Base-by-base conservation (phyloP, 1,284 basidiomycete genomes). In the Trichosporon sp. region DNA sequence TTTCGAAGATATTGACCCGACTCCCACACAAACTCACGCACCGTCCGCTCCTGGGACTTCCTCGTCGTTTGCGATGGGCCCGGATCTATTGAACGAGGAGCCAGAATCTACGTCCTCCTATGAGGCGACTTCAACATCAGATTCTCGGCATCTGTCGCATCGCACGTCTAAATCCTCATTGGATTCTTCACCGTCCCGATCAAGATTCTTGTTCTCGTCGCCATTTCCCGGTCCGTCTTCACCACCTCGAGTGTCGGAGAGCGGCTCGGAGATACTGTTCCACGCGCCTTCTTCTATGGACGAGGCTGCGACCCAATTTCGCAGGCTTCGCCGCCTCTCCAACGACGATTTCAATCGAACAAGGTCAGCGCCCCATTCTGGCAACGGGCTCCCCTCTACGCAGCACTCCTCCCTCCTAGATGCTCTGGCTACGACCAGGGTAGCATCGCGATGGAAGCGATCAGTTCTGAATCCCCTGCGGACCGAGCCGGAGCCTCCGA, bases 261-360 rank as follows among this genome's bases (percentile, higher is more conserved):
- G 69, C 11, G 72, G 71, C 2, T 57, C 60, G 16, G 74, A 77
- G 23, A 73, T 76, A 29, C 46, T 76, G n/a, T 75, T 78, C 40
- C 72, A 75, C 37, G 72, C 72, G 2, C 49, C 70, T 1, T 40
- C 62, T 60, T 49, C 16, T n/a, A 62, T 44, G 29, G 65, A 61
- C 14, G 62, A 66, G 23, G 65, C 65, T 4, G 64, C 64, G 1
- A 59, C 62, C 11, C 62, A 63, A 32, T 63, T 66, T 23, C 54
- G 66, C 6, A 64, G 64, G 10, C 59, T 65, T 11, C 67, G 67
- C 1, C 59, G 64, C 16, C 23, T 64, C 34, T 64, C 62, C 3
- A 54, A 62, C 13, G 57, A 64, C 10, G 31, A 58, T 23, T 29
- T 49, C 46, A n/a, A 49, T 31, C 4, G 61, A 33, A 11, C 31